Evolutionary conservation across 345 rosid genomes (phyloP).

Genomic region (Gossypium thurberi): DNA sequence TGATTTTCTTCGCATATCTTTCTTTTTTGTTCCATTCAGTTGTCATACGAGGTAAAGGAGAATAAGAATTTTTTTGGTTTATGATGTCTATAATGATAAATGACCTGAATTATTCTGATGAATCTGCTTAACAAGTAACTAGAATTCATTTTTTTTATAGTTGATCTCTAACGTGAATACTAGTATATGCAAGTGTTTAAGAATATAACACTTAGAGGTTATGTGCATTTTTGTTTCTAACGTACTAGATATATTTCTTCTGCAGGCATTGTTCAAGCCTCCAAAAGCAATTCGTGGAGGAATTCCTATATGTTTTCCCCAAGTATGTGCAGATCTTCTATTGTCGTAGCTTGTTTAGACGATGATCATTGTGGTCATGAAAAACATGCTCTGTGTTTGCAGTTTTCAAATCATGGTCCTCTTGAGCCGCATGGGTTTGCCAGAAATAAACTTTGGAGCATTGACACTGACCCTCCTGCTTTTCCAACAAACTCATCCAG

Average conservation of each 20-base stretch:
- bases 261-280: constrained; percentile 73
- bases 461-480: constrained; percentile 71
- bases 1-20: neutral
- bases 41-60: neutral
- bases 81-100: neutral
- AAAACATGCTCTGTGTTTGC: constrained; percentile 21
- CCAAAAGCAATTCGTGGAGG: constrained; percentile 96
- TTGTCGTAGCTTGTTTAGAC: constrained; percentile 16
- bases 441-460: constrained; percentile 78
- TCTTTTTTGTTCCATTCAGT: neutral
- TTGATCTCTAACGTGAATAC: neutral
- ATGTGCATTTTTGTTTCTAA: neutral
- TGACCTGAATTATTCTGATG: neutral
- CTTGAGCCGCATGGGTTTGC: constrained; percentile 90
- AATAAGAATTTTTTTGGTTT: neutral
- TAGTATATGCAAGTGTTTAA: neutral
- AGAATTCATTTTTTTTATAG: neutral
- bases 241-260: constrained; percentile 4
- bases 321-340: constrained; percentile 40
- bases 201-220: neutral
- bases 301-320: constrained; percentile 93
- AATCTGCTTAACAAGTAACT: neutral
- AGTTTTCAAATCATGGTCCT: constrained; percentile 70
- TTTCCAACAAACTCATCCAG: constrained; percentile 44
- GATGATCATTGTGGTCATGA: constrained; percentile 7